A percentile compares a stretch with the other conserved stretches of the same genome.
Conservation (phyloP, 2,329 filamentous ascomycete genomes). For the Ophiostoma fasciatum region DNA sequence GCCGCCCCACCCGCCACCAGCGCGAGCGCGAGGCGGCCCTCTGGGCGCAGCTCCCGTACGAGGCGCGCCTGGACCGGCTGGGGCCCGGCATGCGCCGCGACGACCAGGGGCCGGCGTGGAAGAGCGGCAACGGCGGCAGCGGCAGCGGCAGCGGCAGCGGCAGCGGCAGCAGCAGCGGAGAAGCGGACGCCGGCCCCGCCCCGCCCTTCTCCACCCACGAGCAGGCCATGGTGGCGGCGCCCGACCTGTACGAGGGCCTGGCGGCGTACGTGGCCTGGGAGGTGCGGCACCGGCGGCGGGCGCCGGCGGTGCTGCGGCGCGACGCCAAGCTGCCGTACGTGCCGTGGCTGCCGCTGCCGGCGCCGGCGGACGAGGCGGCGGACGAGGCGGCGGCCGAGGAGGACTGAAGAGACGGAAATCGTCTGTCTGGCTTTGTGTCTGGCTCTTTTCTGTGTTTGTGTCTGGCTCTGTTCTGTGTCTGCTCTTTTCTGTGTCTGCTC, state of each 20-base stretch:
- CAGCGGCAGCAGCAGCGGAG: too few relatives aligned
- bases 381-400: too few relatives aligned
- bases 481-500: too few relatives aligned
- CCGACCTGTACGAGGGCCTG: conserved; percentile 1
- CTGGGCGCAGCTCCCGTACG: conserved; percentile 1
- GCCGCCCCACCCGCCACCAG: too few relatives aligned
- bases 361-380: not conserved
- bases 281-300: conserved; percentile 1
- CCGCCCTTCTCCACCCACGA: not conserved
- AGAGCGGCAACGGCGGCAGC: too few relatives aligned
- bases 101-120: too few relatives aligned
- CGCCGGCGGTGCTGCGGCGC: conserved; percentile 1
- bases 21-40: too few relatives aligned
- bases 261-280: conserved; percentile 3
- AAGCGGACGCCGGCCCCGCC: not conserved
- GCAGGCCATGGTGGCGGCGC: not conserved
- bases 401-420: too few relatives aligned
- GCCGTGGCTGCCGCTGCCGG: not conserved
- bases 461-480: too few relatives aligned
- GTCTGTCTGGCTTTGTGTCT: too few relatives aligned
- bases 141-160: too few relatives aligned
- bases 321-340: not conserved
- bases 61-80: conserved; percentile 1
- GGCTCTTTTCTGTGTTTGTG: too few relatives aligned
- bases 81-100: conserved; percentile 2